Conservation (phyloP, 257 asterid species). For the Cynanchum wilfordii region DNA sequence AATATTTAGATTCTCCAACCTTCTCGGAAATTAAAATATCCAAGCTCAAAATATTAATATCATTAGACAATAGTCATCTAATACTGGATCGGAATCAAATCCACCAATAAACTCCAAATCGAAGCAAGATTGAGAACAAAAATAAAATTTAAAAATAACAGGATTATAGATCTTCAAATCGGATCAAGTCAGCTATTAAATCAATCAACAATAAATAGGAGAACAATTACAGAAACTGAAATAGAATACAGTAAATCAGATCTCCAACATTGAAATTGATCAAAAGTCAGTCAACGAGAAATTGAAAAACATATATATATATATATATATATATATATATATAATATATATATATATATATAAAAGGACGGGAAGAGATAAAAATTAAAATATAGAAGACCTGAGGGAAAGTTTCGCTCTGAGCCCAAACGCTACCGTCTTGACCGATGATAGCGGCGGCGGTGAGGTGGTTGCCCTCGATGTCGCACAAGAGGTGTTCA, state of each 20-base stretch:
- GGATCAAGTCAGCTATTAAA: not conserved
- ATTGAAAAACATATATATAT: too few species aligned
- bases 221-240: not conserved
- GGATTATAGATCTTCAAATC: not conserved
- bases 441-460: conserved; percentile 78
- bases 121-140: not conserved
- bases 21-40: not conserved
- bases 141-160: not conserved
- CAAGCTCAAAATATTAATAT: not conserved
- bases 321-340: too few species aligned
- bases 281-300: not conserved
- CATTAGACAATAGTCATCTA: not conserved
- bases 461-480: conserved; percentile 52
- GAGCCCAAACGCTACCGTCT: conserved; percentile 87
- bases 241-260: conserved; percentile 3
- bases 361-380: not conserved
- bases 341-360: too few species aligned
- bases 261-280: not conserved
- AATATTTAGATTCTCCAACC: not conserved
- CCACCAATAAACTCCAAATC: not conserved
- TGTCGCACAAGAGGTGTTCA: conserved; percentile 67
- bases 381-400: conserved; percentile 16
- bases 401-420: conserved; percentile 67
- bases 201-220: too few species aligned
- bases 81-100: conserved; percentile 5